Evolutionary conservation across 495 filamentous ascomycete genomes (phyloP), one percentile per base, ranked within the genome.

Genomic region (Podospora australis): DNA sequence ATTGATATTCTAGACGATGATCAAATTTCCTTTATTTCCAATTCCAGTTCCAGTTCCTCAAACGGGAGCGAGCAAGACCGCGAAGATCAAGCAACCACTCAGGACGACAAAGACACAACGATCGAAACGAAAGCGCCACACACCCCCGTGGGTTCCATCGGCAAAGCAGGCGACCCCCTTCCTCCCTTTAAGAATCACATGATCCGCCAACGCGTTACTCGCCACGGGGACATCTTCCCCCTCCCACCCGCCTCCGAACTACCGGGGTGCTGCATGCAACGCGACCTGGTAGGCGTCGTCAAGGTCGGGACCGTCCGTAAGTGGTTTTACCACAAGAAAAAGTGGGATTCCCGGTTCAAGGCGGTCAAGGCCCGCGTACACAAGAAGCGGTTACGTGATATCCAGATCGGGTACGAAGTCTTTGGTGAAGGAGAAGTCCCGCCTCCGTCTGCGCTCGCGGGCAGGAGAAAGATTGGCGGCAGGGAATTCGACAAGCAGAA

Each of bases 1-100:
- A 87, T 96, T 14, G 86, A 90, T 13, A 91, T 95, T 21, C 60
- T 81, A 35, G 82, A 92, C 53, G 87, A 95, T 41, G 84, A 87
- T 50, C 69, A 77, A 9, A 72, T 92, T 30, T 90, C 86, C 0
- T 63, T 88, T n/a, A 84, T 89, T 41, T 87, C 84, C 0, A 67
- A 56, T 73, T 74, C 11, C 72, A 74, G 35, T 20, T 79, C 74
- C 45, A 29, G 4, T 29, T 2, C 20, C 34, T 7, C 26, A 29
- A 23, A 39, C 8, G 7, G 32, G 13, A 36, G 19, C 32, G n/a
- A 36, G n/a, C n/a, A 17, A 36, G 13, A n/a, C 11, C 26, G 6
- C 26, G 7, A 17, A 36, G 19, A n/a, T n/a, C n/a, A n/a, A n/a
- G n/a, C n/a, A 36, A 35, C 30, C n/a, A 36, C 32, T 2, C n/a